Conservation (phyloP, 768 basidiomycete species). For the Naematelia aurantialba region DNA sequence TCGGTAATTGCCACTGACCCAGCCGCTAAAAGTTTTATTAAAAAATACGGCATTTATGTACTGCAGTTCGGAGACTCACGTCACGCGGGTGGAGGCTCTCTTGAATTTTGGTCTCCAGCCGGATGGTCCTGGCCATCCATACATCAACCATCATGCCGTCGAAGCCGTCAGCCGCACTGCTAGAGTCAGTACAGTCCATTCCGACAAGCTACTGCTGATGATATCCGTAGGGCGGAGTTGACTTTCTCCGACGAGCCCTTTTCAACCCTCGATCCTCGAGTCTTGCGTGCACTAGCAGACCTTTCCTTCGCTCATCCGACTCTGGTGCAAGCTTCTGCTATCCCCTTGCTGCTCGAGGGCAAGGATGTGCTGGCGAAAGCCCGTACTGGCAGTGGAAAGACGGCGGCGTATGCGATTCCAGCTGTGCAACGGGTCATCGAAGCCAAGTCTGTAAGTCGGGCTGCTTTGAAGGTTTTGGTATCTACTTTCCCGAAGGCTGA, state of each 20-base stretch:
- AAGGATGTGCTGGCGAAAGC: constrained; percentile 88
- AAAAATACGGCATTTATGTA: no score
- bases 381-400: constrained; percentile 94
- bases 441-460: constrained; percentile 61
- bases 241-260: constrained; percentile 56
- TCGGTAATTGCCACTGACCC: neutral
- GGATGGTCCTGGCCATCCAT: neutral
- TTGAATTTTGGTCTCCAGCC: neutral
- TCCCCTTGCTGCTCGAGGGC: constrained; percentile 84
- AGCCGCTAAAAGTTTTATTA: neutral
- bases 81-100: neutral
- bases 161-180: constrained; percentile 24
- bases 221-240: constrained; percentile 26
- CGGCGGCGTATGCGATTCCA: constrained; percentile 90
- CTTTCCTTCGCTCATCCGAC: constrained; percentile 87
- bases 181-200: constrained; percentile 5
- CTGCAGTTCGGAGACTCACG: no score
- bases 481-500: no score
- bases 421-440: constrained; percentile 80
- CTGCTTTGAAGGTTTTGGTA: constrained; percentile 5
- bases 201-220: constrained; percentile 3
- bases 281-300: constrained; percentile 85
- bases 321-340: constrained; percentile 82
- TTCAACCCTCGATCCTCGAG: constrained; percentile 74
- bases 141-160: constrained; percentile 10